phyloP scores from a whole-genome alignment of 495 filamentous ascomycete species.

The Talaromyces trachyspermus region DNA sequence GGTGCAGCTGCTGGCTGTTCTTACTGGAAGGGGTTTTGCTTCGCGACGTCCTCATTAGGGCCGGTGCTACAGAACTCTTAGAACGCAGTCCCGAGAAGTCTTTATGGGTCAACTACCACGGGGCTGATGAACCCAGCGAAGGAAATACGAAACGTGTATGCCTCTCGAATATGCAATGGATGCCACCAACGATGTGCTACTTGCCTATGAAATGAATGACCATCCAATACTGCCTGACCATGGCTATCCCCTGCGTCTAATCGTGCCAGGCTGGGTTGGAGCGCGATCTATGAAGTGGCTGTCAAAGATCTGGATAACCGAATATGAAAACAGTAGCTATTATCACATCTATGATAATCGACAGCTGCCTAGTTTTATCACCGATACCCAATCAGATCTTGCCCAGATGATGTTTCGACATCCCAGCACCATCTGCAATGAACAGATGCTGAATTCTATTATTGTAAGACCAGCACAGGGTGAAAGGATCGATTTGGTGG shows the following conservation, averaged over 20 bases:
- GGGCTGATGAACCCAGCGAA: conserved; percentile 37
- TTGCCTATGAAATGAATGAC: conserved; percentile 55
- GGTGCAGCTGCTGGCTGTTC: conserved; percentile 53
- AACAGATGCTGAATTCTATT: conserved; percentile 16
- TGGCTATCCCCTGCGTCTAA: conserved; percentile 47
- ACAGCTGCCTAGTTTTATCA: conserved; percentile 18
- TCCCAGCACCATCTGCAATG: conserved; percentile 13
- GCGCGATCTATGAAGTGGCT: conserved; percentile 56
- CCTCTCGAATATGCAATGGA: conserved; percentile 50
- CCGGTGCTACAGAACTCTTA: conserved; percentile 40
- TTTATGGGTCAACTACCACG: conserved; percentile 50
- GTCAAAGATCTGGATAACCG: conserved; percentile 41
- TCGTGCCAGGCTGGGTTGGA: conserved; percentile 52
- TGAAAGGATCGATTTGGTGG: conserved; percentile 16
- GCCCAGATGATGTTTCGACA: conserved; percentile 13
- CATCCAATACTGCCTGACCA: conserved; percentile 47
- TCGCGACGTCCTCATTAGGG: conserved; percentile 43
- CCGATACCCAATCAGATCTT: conserved; percentile 21
- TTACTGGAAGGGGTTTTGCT: conserved; percentile 55
- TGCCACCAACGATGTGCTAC: conserved; percentile 48
- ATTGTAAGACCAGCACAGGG: conserved; percentile 18
- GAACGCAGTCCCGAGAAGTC: conserved; percentile 17
- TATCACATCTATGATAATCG: conserved; percentile 31
- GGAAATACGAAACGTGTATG: conserved; percentile 50
- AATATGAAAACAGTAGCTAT: conserved; percentile 39